Percentiles rank a stretch among this genome's conserved stretches.
phyloP scores from a whole-genome alignment of 106 monocot genomes.

The Iris macrosiphon region DNA sequence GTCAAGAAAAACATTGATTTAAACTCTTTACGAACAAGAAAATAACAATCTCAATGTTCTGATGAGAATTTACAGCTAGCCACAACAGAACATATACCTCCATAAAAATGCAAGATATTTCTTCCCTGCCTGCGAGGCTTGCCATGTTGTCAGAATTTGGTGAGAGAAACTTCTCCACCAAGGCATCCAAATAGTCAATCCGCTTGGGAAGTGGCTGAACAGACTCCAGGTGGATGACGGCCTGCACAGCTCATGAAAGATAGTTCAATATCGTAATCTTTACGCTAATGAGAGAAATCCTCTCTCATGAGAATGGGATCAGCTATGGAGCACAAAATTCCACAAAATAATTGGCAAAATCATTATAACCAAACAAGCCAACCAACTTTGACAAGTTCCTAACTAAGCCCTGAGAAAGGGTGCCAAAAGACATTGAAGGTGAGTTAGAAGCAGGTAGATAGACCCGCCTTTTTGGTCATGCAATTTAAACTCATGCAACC shows the following conservation, averaged over 20 bases:
- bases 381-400: too few relatives aligned
- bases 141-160: conserved; percentile 45
- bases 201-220: conserved; percentile 59
- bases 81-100: conserved; percentile 46
- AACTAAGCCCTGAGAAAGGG: too few relatives aligned
- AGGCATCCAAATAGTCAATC: conserved; percentile 74
- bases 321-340: not conserved
- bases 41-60: not conserved
- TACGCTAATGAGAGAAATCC: too few relatives aligned
- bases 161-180: conserved; percentile 82
- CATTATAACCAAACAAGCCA: not conserved
- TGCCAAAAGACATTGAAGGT: too few relatives aligned
- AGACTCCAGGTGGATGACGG: conserved; percentile 78
- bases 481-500: too few relatives aligned
- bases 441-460: too few relatives aligned
- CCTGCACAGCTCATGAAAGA: conserved; percentile 36
- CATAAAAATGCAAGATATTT: conserved; percentile 80
- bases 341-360: not conserved
- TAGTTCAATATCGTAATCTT: conserved; percentile 1
- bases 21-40: too few relatives aligned
- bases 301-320: too few relatives aligned
- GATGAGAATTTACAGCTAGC: not conserved
- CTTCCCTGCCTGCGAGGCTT: conserved; percentile 66
- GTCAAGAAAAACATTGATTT: too few relatives aligned
- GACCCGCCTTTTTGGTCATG: too few relatives aligned